These are phyloP conservation scores for Plasmodium blacklocki DNA, from an alignment of 169 alveolate genomes.

Conservation along the genomic window DNA sequence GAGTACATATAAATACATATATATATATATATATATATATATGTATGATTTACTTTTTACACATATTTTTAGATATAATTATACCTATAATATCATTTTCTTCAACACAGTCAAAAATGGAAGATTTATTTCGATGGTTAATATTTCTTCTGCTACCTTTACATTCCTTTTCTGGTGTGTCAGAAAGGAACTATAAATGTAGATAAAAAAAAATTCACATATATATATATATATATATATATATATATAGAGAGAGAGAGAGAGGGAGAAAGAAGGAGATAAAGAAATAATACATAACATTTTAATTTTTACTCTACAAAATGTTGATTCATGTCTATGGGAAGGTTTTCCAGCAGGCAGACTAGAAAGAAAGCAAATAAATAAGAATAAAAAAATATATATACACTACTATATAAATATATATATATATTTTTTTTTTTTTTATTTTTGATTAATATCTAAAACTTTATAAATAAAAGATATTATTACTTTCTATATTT, in stretches of 20 bases:
- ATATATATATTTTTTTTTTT: neutral
- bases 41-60: too few relatives aligned
- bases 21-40: neutral
- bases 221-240: neutral
- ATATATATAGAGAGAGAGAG: neutral
- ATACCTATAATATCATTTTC: neutral
- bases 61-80: neutral
- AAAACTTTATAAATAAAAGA: neutral
- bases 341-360: slow-evolving; percentile 39
- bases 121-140: slow-evolving; percentile 41
- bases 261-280: neutral
- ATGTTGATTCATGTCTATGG: neutral
- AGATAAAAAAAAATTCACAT: neutral
- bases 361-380: slow-evolving; percentile 1
- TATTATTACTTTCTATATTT: neutral
- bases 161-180: slow-evolving; percentile 10
- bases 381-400: neutral
- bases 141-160: slow-evolving; percentile 33
- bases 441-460: neutral
- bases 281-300: neutral
- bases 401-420: neutral
- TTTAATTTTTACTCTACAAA: slow-evolving; percentile 9
- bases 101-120: slow-evolving; percentile 27
- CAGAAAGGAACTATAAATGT: slow-evolving; percentile 15
- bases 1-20: neutral